Percentiles rank a stretch among this genome's conserved stretches.
Evolutionary conservation across 225 moss, liverwort and hornwort genomes (phyloP).

Genomic region (Polytrichum commune): DNA sequence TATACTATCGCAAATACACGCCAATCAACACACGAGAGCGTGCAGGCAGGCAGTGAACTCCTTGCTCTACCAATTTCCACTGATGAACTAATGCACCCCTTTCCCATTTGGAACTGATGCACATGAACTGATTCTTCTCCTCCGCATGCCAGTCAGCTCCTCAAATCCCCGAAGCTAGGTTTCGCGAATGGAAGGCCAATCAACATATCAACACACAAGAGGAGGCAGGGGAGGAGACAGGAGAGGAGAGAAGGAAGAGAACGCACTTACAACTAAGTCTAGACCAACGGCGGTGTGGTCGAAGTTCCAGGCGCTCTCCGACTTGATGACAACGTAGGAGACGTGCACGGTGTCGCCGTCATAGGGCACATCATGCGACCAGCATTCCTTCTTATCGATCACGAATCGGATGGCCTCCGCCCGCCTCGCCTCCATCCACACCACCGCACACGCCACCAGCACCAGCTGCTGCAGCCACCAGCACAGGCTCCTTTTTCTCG

Average conservation of each 20-base stretch:
- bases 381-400: constrained; percentile 83
- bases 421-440: not conserved
- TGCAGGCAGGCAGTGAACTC: too few relatives aligned
- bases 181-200: too few relatives aligned
- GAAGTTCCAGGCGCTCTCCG: constrained; percentile 60
- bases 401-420: constrained; percentile 70
- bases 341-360: constrained; percentile 63
- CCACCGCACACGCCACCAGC: not conserved
- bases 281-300: constrained; percentile 49
- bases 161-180: too few relatives aligned
- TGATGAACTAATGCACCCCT: too few relatives aligned
- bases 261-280: constrained; percentile 57
- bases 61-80: too few relatives aligned
- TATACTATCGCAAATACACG: not conserved
- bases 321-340: constrained; percentile 85
- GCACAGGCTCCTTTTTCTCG: not conserved
- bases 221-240: too few relatives aligned
- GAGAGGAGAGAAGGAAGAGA: not conserved
- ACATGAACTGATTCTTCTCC: too few relatives aligned
- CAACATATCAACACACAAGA: too few relatives aligned
- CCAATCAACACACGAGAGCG: too few relatives aligned
- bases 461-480: not conserved
- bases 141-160: too few relatives aligned
- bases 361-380: constrained; percentile 59
- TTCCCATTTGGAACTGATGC: too few relatives aligned